Percentiles rank a stretch among this genome's conserved stretches.
Evolutionary conservation across 371 early-diverging fungal genomes (phyloP).

Genomic region (Dichotomocladium elegans): DNA sequence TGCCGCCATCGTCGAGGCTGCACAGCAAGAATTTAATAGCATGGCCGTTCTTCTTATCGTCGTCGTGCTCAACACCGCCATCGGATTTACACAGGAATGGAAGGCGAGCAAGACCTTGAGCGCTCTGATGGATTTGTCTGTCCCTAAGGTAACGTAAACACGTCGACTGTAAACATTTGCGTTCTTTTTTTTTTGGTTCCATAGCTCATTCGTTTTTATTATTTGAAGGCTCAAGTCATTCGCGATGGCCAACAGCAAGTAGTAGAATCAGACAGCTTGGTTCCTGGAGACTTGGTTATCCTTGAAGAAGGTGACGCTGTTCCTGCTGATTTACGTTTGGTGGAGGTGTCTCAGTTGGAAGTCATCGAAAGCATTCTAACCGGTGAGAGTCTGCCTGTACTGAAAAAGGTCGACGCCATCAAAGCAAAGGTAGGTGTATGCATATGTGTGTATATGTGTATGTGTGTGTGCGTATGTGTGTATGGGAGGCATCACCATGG

Average conservation of each 20-base stretch:
- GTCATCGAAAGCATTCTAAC: slow-evolving; percentile 84
- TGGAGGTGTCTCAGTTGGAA: slow-evolving; percentile 80
- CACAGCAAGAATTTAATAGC: slow-evolving; percentile 72
- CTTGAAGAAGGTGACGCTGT: slow-evolving; percentile 89
- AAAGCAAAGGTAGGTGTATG: slow-evolving; percentile 32
- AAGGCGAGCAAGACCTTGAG: slow-evolving; percentile 89
- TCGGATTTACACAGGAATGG: slow-evolving; percentile 91
- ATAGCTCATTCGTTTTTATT: too few relatives aligned
- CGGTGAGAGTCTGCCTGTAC: slow-evolving; percentile 78
- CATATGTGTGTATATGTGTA: too few relatives aligned
- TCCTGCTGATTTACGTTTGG: slow-evolving; percentile 87
- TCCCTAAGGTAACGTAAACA: slow-evolving; percentile 59
- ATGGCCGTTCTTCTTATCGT: slow-evolving; percentile 77
- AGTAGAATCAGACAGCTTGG: slow-evolving; percentile 73
- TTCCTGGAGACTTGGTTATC: slow-evolving; percentile 87
- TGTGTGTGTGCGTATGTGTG: too few relatives aligned
- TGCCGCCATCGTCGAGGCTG: slow-evolving; percentile 74
- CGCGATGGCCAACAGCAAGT: slow-evolving; percentile 73
- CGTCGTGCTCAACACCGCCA: slow-evolving; percentile 79
- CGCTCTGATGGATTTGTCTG: slow-evolving; percentile 80
- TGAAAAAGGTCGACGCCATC: slow-evolving; percentile 52
- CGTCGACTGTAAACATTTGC: not conserved
- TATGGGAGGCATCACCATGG: too few relatives aligned
- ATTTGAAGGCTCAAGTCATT: slow-evolving; percentile 73
- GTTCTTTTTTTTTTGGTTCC: not conserved